Percentiles rank a stretch among this genome's conserved stretches.
Conservation (phyloP, 139 green algal species). For the Coelastrella sp. region DNA sequence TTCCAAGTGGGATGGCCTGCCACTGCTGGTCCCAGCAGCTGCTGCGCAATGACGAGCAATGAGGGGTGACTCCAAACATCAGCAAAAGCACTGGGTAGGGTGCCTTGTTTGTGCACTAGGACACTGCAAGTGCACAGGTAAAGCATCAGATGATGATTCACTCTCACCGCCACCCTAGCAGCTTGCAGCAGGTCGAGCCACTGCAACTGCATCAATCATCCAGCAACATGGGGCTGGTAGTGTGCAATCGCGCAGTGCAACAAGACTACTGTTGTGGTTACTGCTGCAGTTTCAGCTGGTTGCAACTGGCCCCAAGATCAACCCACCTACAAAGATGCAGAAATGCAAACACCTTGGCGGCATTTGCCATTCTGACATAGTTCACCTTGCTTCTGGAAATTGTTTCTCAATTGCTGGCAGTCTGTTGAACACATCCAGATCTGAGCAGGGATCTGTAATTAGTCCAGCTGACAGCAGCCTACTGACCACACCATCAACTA, state of each 20-base stretch:
- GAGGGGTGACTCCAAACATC: constrained; percentile 17
- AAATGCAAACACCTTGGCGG: background rate
- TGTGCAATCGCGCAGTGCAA: too few species aligned
- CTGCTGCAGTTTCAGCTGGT: background rate
- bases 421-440: constrained; percentile 9
- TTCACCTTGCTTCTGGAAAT: constrained; percentile 32
- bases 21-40: constrained; percentile 36
- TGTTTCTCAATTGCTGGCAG: constrained; percentile 15
- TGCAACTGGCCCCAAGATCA: background rate
- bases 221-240: too few species aligned
- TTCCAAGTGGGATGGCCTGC: constrained; percentile 40
- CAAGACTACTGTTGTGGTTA: background rate
- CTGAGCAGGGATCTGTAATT: background rate
- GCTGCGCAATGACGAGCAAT: constrained; percentile 25
- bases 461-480: background rate
- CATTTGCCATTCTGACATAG: background rate
- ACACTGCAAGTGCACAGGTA: background rate
- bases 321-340: background rate
- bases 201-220: background rate
- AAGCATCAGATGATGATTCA: background rate
- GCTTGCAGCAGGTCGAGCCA: background rate
- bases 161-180: background rate
- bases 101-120: constrained; percentile 34
- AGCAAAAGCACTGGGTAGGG: constrained; percentile 17
- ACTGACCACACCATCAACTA: constrained; percentile 22